Percentiles rank a stretch among this genome's conserved stretches.
These are phyloP conservation scores for Laburnicola sp. DNA, from an alignment of 2,329 filamentous ascomycete species.

Conservation along the genomic window DNA sequence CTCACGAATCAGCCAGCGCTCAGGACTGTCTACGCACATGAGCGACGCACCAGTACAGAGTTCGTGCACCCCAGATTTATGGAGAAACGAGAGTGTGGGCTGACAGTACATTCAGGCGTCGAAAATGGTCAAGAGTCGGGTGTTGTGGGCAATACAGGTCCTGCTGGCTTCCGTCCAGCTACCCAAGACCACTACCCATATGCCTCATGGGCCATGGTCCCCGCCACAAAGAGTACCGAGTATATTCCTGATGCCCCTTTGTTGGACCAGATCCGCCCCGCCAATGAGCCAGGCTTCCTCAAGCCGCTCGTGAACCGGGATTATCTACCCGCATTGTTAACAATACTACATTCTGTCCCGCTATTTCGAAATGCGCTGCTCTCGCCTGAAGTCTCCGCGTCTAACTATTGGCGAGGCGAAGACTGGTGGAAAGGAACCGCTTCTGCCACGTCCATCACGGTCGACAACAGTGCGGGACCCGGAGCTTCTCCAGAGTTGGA, in stretches of 20 bases:
- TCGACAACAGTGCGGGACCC: conserved; percentile 46
- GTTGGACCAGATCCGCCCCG: conserved; percentile 50
- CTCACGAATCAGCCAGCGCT: conserved; percentile 40
- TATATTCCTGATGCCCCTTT: conserved; percentile 57
- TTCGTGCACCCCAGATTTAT: conserved; percentile 20
- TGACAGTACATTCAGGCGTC: conserved; percentile 31
- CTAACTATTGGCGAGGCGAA: conserved; percentile 58
- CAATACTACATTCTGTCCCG: conserved; percentile 65
- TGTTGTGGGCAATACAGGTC: conserved; percentile 48
- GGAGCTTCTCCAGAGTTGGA: conserved; percentile 40
- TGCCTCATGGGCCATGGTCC: conserved; percentile 59
- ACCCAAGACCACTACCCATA: conserved; percentile 59
- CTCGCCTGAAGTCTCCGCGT: conserved; percentile 48
- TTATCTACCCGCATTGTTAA: conserved; percentile 61
- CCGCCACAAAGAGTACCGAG: conserved; percentile 54
- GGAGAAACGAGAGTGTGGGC: neutral
- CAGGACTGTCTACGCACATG: conserved; percentile 32
- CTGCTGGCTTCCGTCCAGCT: conserved; percentile 55
- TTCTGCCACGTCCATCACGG: conserved; percentile 54
- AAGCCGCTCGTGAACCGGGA: conserved; percentile 58
- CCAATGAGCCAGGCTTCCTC: conserved; percentile 59
- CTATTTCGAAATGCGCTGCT: conserved; percentile 61
- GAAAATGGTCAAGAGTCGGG: conserved; percentile 57
- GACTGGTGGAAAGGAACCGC: conserved; percentile 66
- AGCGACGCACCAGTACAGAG: conserved; percentile 40